phyloP scores from a whole-genome alignment of 202 grass and related monocot species.

The Musa balbisiana region DNA sequence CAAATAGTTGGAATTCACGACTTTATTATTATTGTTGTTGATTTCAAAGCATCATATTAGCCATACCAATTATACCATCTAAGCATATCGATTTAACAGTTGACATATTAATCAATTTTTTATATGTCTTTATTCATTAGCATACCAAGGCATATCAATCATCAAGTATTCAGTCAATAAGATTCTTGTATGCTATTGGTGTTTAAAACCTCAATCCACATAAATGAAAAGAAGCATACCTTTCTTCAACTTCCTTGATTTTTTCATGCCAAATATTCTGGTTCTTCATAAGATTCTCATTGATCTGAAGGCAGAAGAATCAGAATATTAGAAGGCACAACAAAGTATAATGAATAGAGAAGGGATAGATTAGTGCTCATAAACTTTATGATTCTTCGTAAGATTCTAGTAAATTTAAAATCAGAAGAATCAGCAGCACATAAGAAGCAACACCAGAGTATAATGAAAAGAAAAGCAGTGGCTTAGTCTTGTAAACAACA shows the following conservation, averaged over 20 bases:
- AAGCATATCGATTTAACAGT: too few species aligned
- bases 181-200: not conserved
- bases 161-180: not conserved
- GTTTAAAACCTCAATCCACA: constrained; percentile 2
- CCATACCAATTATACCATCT: too few species aligned
- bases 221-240: constrained; percentile 36
- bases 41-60: too few species aligned
- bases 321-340: not conserved
- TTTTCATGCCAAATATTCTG: constrained; percentile 76
- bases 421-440: too few species aligned
- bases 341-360: not conserved
- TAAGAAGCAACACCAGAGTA: not conserved
- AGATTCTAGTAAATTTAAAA: too few species aligned
- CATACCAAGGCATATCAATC: too few species aligned
- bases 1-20: too few species aligned
- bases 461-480: not conserved
- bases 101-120: too few species aligned
- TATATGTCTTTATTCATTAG: too few species aligned
- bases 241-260: constrained; percentile 75
- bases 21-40: too few species aligned
- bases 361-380: not conserved
- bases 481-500: not conserved
- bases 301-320: constrained; percentile 41
- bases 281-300: constrained; percentile 58
- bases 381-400: too few species aligned